Evolutionary conservation across 2,329 filamentous ascomycete species (phyloP).

Genomic region (Lasiodiplodia sp.): DNA sequence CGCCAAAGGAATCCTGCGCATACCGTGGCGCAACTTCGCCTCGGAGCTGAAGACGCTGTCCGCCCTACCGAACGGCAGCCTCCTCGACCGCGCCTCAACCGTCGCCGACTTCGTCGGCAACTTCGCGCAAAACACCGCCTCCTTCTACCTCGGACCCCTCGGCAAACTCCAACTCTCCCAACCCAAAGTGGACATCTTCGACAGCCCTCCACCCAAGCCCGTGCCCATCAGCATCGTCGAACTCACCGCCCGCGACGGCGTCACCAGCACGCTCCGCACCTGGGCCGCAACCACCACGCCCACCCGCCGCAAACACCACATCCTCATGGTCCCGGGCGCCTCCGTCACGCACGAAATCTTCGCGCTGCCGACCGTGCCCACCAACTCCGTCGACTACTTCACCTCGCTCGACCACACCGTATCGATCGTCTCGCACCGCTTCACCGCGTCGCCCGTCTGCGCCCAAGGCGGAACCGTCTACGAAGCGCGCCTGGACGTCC

Average conservation of each 20-base stretch:
- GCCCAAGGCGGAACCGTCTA: conserved; percentile 65
- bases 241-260: conserved; percentile 62
- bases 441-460: conserved; percentile 61
- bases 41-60: conserved; percentile 63
- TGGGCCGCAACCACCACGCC: background rate
- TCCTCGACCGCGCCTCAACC: conserved; percentile 13
- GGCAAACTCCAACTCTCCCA: conserved; percentile 63
- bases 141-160: conserved; percentile 63
- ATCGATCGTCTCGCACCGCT: conserved; percentile 65
- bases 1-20: conserved; percentile 67
- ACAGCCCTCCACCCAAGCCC: conserved; percentile 60
- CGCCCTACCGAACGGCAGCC: conserved; percentile 54
- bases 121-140: conserved; percentile 63
- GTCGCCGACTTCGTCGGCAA: conserved; percentile 62
- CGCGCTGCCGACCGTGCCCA: conserved; percentile 68
- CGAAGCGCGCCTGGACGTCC: conserved; percentile 66
- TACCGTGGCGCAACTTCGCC: conserved; percentile 62
- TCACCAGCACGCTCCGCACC: conserved; percentile 51
- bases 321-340: conserved; percentile 69
- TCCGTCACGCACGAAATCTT: conserved; percentile 70
- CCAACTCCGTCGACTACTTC: conserved; percentile 70
- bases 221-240: conserved; percentile 52
- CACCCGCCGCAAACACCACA: conserved; percentile 40
- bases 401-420: conserved; percentile 66
- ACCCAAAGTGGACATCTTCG: conserved; percentile 43